These are phyloP conservation scores for Bipolaris bicolor DNA, from an alignment of 2,329 filamentous ascomycete genomes.

Conservation along the genomic window DNA sequence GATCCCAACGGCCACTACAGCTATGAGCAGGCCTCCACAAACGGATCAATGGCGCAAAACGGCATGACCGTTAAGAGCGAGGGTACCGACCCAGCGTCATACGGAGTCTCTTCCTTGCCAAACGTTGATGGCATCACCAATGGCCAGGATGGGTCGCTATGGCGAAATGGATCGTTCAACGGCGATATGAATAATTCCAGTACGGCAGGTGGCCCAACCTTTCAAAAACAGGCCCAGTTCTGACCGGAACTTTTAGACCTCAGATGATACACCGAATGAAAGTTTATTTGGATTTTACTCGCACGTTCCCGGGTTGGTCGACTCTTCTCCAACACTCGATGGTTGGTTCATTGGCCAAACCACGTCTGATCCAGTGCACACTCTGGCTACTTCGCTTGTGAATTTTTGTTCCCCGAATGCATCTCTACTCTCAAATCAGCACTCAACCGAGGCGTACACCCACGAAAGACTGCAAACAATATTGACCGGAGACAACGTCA, in stretches of 20 bases:
- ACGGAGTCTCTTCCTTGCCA: slow-evolving; percentile 44
- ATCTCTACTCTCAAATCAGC: slow-evolving; percentile 27
- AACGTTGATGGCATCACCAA: slow-evolving; percentile 46
- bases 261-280: slow-evolving; percentile 54
- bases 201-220: slow-evolving; percentile 54
- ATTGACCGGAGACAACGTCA: slow-evolving; percentile 71
- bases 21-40: slow-evolving; percentile 41
- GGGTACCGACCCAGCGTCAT: slow-evolving; percentile 36
- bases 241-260: slow-evolving; percentile 52
- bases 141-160: slow-evolving; percentile 48
- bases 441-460: slow-evolving; percentile 53
- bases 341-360: slow-evolving; percentile 51
- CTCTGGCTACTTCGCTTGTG: slow-evolving; percentile 53
- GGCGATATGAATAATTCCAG: slow-evolving; percentile 51
- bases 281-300: slow-evolving; percentile 58
- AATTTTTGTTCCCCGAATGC: slow-evolving; percentile 60
- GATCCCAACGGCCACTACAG: slow-evolving; percentile 38
- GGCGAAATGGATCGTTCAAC: slow-evolving; percentile 53
- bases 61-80: slow-evolving; percentile 46
- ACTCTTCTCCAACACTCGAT: slow-evolving; percentile 45
- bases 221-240: slow-evolving; percentile 53
- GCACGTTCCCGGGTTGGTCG: slow-evolving; percentile 52
- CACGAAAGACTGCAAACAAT: slow-evolving; percentile 61
- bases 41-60: slow-evolving; percentile 42
- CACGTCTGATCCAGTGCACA: slow-evolving; percentile 53